Percentiles rank a stretch among this genome's conserved stretches.
These are phyloP conservation scores for Raddia distichophylla DNA, from an alignment of 176 grass and related monocot species.

Conservation along the genomic window DNA sequence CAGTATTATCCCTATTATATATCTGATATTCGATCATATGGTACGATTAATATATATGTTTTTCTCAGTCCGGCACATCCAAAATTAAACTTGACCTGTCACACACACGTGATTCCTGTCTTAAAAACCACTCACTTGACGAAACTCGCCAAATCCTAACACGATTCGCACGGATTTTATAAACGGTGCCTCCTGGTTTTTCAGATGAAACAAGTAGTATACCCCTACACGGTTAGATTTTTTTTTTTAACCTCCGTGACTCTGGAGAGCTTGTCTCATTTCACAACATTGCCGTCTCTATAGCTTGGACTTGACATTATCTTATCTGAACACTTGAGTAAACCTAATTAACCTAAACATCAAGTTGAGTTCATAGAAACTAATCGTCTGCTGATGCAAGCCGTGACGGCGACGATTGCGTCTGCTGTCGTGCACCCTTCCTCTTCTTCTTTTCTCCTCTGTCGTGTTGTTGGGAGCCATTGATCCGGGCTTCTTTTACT, in stretches of 20 bases:
- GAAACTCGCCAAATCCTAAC: background rate
- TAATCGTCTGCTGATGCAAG: background rate
- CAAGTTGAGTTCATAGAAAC: conserved; percentile 3
- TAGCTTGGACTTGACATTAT: background rate
- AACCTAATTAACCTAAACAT: background rate
- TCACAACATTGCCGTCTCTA: background rate
- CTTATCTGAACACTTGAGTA: background rate
- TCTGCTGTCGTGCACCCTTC: background rate
- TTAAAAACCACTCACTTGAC: background rate
- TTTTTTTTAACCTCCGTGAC: background rate
- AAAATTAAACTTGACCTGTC: background rate
- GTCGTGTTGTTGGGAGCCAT: background rate
- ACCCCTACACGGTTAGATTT: no score
- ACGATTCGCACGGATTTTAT: background rate
- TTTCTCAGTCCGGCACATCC: no score
- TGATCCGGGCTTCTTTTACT: background rate
- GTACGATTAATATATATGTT: no score
- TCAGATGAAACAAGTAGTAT: no score
- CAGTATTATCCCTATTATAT: no score
- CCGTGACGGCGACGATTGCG: background rate
- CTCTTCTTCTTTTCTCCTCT: background rate
- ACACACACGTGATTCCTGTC: background rate
- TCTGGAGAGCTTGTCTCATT: background rate
- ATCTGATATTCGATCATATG: no score
- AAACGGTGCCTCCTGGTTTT: background rate